Evolutionary conservation across 345 rosid species (phyloP).

Genomic region (Eucalyptus curtisii): DNA sequence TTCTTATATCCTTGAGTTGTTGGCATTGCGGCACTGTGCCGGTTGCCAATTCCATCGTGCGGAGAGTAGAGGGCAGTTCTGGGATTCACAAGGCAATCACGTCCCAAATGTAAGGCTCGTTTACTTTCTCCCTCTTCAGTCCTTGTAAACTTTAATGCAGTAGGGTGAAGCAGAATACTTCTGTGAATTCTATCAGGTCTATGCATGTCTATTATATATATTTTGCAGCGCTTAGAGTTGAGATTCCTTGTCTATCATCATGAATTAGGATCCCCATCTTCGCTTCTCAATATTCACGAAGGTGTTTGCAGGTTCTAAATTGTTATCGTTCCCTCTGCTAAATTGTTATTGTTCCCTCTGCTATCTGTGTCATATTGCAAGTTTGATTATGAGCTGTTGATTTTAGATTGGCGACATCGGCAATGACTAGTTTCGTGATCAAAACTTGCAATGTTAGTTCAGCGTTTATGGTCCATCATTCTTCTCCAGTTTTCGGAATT

Average conservation of each 20-base stretch:
- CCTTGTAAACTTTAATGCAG: background rate
- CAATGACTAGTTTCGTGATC: background rate
- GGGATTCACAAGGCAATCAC: constrained; percentile 91
- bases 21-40: constrained; percentile 63
- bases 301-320: background rate
- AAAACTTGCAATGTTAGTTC: background rate
- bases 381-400: background rate
- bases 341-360: background rate
- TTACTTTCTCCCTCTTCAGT: background rate
- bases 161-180: background rate
- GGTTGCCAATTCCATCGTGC: constrained; percentile 92
- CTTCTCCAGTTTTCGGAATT: background rate
- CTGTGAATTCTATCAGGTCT: background rate
- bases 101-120: constrained; percentile 36
- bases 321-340: background rate
- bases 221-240: background rate
- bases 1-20: constrained; percentile 69
- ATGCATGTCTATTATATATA: background rate
- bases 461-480: background rate
- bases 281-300: background rate
- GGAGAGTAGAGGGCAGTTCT: constrained; percentile 56
- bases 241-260: background rate
- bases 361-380: background rate
- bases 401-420: background rate
- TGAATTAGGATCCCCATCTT: background rate